Base-by-base conservation (phyloP, 108 stramenopile species). In the Phaeodactylum tricornutum region DNA sequence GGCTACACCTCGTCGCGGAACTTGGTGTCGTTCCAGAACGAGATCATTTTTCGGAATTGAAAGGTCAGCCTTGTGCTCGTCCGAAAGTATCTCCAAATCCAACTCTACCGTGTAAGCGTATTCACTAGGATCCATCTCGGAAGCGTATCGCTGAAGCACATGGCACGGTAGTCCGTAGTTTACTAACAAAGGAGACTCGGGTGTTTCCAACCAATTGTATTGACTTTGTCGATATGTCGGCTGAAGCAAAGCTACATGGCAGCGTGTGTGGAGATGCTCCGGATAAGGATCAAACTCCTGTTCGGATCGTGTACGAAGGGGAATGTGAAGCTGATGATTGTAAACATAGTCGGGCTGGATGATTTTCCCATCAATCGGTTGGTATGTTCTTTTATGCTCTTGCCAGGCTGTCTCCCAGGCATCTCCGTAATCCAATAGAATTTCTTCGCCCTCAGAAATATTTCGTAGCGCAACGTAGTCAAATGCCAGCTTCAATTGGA, bases 341-440 rank as follows among this genome's bases (percentile, higher is more conserved):
- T n/a, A 72, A 6, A 54, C 36, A 47, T 71, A 74, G 19, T 62
- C 49, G 33, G 64, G 55, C 4, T 71, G 55, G 24, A 79, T 76
- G 6, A 59, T 47, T 41, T 66, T 53, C 49, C 62, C 71, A 43
- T 55, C 39, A n/a, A n/a, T 31, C 27, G 61, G 29, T 29, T 55
- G 28, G 33, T 44, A 70, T 12, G 42, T 24, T 25, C 45, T 37
- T 16, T 61, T 53, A 29, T 70, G 69, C 29, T 62, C 31, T 2
- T 66, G 43, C 54, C 55, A 66, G 0, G 61, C 65, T 33, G 43
- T 29, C 27, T 36, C n/a, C 76, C 76, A 82, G 4, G 46, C 45
- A 16, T 55, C 35, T 19, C 81, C 81, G 48, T 82, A 82, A 36
- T 82, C 71, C 21, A 82, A 39, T 39, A 50, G 56, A 24, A 82